A percentile compares a stretch with the other conserved stretches of the same genome.
These are phyloP conservation scores for Ustilago hordei DNA, from an alignment of 1,284 basidiomycete genomes.

Conservation along the genomic window DNA sequence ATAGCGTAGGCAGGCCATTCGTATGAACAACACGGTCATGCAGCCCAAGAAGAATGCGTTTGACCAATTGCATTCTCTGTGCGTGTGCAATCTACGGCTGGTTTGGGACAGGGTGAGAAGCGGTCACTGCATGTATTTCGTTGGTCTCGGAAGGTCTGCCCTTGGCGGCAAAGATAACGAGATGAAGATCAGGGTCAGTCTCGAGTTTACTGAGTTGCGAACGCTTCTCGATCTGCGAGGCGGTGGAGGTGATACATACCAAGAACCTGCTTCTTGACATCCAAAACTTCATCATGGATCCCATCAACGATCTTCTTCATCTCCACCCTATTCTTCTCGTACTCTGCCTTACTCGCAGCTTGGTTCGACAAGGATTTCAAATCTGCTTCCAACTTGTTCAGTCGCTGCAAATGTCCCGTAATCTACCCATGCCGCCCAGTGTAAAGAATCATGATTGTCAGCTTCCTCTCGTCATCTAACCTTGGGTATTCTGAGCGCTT, in stretches of 20 bases:
- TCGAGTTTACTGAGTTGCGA: background rate
- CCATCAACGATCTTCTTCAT: constrained; percentile 55
- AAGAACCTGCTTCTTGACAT: constrained; percentile 48
- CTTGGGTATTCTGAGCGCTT: background rate
- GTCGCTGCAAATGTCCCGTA: constrained; percentile 39
- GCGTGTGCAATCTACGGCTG: background rate
- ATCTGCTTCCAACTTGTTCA: constrained; percentile 55
- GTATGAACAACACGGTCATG: background rate
- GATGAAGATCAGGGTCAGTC: background rate
- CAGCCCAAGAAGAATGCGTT: background rate
- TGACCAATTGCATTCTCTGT: background rate
- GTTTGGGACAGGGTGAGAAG: background rate
- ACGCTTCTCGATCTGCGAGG: background rate
- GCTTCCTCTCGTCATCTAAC: background rate
- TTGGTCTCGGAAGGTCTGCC: constrained; percentile 46
- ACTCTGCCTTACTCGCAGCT: constrained; percentile 37
- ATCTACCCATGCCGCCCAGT: constrained; percentile 26
- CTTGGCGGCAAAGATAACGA: background rate
- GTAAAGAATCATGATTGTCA: background rate
- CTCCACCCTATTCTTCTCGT: constrained; percentile 36
- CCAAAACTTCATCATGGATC: constrained; percentile 51
- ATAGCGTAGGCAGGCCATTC: background rate
- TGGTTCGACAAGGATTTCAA: constrained; percentile 40
- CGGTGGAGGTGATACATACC: constrained; percentile 17
- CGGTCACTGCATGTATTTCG: constrained; percentile 53